Evolutionary conservation across 1,139 yeast genomes (phyloP).

Genomic region (Chernovozyma aurita): DNA sequence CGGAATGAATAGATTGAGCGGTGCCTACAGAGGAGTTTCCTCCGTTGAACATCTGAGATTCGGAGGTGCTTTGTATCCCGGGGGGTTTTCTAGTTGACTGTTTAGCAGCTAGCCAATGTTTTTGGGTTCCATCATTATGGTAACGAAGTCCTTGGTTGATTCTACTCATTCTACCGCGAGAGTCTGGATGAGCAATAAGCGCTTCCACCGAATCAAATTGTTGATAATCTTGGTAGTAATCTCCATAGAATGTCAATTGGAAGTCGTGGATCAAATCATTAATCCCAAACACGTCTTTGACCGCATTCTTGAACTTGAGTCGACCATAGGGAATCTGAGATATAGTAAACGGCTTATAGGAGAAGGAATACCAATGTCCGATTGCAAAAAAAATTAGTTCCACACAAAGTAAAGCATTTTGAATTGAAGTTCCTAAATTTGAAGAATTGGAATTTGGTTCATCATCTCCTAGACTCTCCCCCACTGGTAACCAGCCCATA

Average conservation of each 20-base stretch:
- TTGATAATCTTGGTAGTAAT: constrained; percentile 67
- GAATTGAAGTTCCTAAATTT: constrained; percentile 56
- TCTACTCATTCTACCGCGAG: constrained; percentile 64
- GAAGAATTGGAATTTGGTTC: neutral
- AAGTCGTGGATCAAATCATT: constrained; percentile 78
- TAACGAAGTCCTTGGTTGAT: constrained; percentile 83
- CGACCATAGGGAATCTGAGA: constrained; percentile 64
- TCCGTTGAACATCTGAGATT: neutral
- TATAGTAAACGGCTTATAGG: constrained; percentile 67
- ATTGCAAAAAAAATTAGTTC: constrained; percentile 85
- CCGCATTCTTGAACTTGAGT: constrained; percentile 53
- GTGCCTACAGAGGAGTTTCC: neutral
- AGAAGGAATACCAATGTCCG: constrained; percentile 84
- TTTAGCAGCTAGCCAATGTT: constrained; percentile 62
- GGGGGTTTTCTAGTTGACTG: constrained; percentile 28
- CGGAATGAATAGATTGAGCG: neutral
- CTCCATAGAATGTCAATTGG: constrained; percentile 67
- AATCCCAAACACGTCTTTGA: constrained; percentile 72
- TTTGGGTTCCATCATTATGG: constrained; percentile 69
- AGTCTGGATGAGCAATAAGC: constrained; percentile 61
- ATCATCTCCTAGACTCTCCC: constrained; percentile 18
- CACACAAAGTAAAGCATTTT: constrained; percentile 74
- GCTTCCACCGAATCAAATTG: constrained; percentile 81
- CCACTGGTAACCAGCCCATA: constrained; percentile 15
- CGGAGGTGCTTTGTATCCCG: constrained; percentile 1